These are phyloP conservation scores for Eurotiales sp. DNA, from an alignment of 2,329 filamentous ascomycete genomes.

Conservation along the genomic window DNA sequence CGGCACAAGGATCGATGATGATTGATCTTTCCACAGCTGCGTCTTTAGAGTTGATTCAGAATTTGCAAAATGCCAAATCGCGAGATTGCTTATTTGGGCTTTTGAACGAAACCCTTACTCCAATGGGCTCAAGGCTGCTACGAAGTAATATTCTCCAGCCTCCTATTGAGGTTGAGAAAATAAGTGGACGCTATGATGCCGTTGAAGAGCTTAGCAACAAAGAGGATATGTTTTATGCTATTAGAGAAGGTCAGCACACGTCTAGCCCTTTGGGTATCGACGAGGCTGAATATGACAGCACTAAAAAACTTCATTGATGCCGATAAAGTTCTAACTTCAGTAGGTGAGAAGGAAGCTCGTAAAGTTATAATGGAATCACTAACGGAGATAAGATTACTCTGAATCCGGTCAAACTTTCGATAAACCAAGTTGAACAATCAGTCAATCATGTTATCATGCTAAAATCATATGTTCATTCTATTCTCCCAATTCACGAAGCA, in stretches of 20 bases:
- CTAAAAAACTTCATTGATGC: conserved; percentile 73
- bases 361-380: conserved; percentile 10
- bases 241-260: conserved; percentile 59
- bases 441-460: conserved; percentile 84
- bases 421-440: conserved; percentile 70
- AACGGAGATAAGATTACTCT: conserved; percentile 64
- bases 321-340: conserved; percentile 74
- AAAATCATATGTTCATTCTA: conserved; percentile 71
- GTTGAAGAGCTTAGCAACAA: conserved; percentile 76
- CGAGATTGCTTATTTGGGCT: conserved; percentile 80
- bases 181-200: conserved; percentile 73
- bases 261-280: not conserved
- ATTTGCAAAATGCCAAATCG: conserved; percentile 71
- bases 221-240: conserved; percentile 78
- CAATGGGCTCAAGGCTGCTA: conserved; percentile 82
- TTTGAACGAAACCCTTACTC: conserved; percentile 78
- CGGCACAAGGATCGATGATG: conserved; percentile 90
- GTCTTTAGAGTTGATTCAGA: conserved; percentile 86
- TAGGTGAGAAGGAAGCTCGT: conserved; percentile 31
- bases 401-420: conserved; percentile 62
- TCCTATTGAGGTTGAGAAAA: conserved; percentile 65
- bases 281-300: conserved; percentile 42
- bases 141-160: conserved; percentile 86
- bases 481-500: conserved; percentile 65
- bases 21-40: conserved; percentile 86